These are phyloP conservation scores for Mallotus japonicus DNA, from an alignment of 441 rosid genomes.

Conservation along the genomic window DNA sequence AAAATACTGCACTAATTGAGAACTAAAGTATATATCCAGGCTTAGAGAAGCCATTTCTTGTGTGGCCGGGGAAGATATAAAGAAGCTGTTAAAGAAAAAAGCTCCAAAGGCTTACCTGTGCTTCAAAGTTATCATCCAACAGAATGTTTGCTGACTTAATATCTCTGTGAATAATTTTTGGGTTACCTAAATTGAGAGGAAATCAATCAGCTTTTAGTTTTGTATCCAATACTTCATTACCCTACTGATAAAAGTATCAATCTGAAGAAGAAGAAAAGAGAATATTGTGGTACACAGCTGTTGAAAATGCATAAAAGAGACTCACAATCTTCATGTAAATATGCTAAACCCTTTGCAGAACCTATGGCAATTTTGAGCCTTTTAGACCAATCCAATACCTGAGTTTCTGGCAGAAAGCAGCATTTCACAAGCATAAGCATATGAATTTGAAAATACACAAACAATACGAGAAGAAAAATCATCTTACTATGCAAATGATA, in stretches of 20 bases:
- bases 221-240: background rate
- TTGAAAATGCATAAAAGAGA: background rate
- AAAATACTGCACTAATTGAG: background rate
- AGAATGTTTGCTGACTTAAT: constrained; percentile 89
- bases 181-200: constrained; percentile 53
- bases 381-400: constrained; percentile 67
- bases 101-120: constrained; percentile 50
- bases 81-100: background rate
- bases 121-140: constrained; percentile 66
- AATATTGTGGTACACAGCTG: background rate
- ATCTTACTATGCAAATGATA: no score
- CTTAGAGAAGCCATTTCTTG: constrained; percentile 3
- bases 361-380: constrained; percentile 79
- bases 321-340: constrained; percentile 92
- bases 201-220: background rate
- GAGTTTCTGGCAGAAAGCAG: constrained; percentile 32
- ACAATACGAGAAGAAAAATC: background rate
- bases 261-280: no score
- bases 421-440: background rate
- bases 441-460: background rate
- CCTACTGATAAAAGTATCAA: no score
- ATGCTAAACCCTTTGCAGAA: constrained; percentile 90
- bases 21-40: background rate
- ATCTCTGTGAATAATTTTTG: constrained; percentile 83
- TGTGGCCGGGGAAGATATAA: background rate